phyloP scores from a whole-genome alignment of 108 stramenopile species.

The Skeletonema marinoi region DNA sequence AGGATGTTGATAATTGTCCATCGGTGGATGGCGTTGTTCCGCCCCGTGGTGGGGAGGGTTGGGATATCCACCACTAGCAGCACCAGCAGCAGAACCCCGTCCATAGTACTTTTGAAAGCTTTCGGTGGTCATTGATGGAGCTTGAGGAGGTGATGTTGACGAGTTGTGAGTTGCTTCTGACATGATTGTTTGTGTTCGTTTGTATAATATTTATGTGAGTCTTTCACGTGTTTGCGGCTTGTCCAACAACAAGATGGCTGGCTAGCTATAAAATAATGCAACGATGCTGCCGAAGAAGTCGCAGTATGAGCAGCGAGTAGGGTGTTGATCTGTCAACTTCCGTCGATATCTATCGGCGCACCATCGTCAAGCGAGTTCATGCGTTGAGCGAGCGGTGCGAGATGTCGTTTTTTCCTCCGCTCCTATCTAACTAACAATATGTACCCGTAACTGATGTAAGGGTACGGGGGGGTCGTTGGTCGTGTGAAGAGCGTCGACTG shows the following conservation, averaged over 20 bases:
- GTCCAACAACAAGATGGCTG: not conserved
- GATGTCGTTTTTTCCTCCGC: too few species aligned
- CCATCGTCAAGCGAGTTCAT: too few species aligned
- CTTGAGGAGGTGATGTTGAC: not conserved
- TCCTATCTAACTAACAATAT: too few species aligned
- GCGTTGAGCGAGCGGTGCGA: too few species aligned
- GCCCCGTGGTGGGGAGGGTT: conserved; percentile 7
- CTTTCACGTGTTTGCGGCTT: not conserved
- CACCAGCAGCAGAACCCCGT: conserved; percentile 16
- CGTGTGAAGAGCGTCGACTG: too few species aligned
- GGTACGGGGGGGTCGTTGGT: too few species aligned
- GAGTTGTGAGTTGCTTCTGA: conserved; percentile 2
- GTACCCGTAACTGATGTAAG: too few species aligned
- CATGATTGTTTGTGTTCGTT: not conserved
- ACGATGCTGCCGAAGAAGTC: too few species aligned
- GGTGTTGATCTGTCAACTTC: too few species aligned
- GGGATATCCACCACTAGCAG: conserved; percentile 1
- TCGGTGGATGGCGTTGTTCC: not conserved
- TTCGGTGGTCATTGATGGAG: conserved; percentile 19
- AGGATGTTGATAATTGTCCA: not conserved
- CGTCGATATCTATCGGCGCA: too few species aligned
- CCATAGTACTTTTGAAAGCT: conserved; percentile 40
- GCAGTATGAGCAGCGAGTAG: too few species aligned
- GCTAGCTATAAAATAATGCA: not conserved
- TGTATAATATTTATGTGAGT: not conserved